Evolutionary conservation across 768 basidiomycete species (phyloP), one percentile per base, ranked within the genome.

Genomic region (Boletus tylopilopsis): DNA sequence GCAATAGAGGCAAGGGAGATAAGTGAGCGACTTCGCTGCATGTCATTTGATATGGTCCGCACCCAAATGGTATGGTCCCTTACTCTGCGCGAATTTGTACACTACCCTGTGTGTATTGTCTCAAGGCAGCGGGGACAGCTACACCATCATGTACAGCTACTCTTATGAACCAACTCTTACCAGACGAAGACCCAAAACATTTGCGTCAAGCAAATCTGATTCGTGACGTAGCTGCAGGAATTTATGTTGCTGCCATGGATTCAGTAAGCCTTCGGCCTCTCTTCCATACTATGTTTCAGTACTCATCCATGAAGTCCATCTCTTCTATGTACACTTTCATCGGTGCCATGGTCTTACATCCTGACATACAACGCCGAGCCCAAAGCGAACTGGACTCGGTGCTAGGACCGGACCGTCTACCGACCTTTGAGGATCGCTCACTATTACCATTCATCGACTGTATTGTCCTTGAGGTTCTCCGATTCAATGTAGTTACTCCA

Each of bases 401-500:
- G 13, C 38, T 59, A 2, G 52, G 45, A 8, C 11, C 24, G 7
- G 45, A 49, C 9, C 57, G 41, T 10, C 24, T 59, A 16, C 58
- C 58, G 5, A 48, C 42, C 2, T 55, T 59, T 29, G 45, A 37
- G 4, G 58, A 59, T 38, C 58, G 57, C 33, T 21, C 44, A 6
- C 49, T 23, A 21, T 38, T 59, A 2, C 50, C 57, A 24, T 59
- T 50, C 9, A 51, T 59, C 6, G 57, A 59, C 7, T 45, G 40
- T 27, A 39, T 59, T 11, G 42, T 55, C 16, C 47, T 50, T 12
- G 57, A 59, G 35, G 33, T 49, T 9, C 12, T 55, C 10, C 47
- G 57, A 27, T 55, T 43, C 53, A 54, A 43, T 29, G 45, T 47
- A 1, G 30, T 59, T 0, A 48, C 50, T 8, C 58, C 58, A 9